Percentiles rank a stretch among this genome's conserved stretches.
phyloP scores from a whole-genome alignment of 257 asterid genomes.

The Phtheirospermum japonicum region DNA sequence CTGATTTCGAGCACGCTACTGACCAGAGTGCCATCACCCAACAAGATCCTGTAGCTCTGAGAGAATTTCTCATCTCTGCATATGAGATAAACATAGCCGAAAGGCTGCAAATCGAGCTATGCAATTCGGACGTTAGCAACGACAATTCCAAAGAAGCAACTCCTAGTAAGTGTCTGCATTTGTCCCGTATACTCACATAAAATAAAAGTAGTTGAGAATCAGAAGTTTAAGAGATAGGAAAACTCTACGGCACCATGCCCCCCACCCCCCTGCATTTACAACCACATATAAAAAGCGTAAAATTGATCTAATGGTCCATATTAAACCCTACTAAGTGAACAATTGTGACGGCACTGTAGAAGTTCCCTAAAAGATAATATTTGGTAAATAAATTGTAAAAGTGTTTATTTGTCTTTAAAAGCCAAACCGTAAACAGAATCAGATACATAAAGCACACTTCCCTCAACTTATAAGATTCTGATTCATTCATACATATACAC shows the following conservation, averaged over 20 bases:
- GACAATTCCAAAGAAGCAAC: constrained; percentile 41
- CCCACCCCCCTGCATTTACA: too few relatives aligned
- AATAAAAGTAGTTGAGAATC: too few relatives aligned
- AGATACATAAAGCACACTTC: neutral
- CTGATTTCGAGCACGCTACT: constrained; percentile 40
- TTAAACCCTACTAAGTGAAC: neutral
- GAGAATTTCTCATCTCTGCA: constrained; percentile 57
- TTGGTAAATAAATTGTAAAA: too few relatives aligned
- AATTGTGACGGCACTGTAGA: too few relatives aligned
- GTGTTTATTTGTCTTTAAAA: neutral
- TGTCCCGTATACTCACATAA: too few relatives aligned
- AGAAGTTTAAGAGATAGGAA: too few relatives aligned
- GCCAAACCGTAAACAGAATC: neutral
- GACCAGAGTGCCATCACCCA: constrained; percentile 44
- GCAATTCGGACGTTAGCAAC: constrained; percentile 43
- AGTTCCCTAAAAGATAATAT: too few relatives aligned
- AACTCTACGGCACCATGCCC: too few relatives aligned
- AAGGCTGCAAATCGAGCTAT: constrained; percentile 53
- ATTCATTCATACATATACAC: too few relatives aligned
- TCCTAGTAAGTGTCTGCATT: constrained; percentile 38
- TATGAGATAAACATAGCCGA: constrained; percentile 59
- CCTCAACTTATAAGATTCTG: too few relatives aligned
- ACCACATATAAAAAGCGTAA: too few relatives aligned
- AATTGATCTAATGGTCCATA: too few relatives aligned
- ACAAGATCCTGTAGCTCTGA: constrained; percentile 46